Percentiles rank a stretch among this genome's conserved stretches.
phyloP scores from a whole-genome alignment of 139 green algal genomes.

The Pleodorina starrii region DNA sequence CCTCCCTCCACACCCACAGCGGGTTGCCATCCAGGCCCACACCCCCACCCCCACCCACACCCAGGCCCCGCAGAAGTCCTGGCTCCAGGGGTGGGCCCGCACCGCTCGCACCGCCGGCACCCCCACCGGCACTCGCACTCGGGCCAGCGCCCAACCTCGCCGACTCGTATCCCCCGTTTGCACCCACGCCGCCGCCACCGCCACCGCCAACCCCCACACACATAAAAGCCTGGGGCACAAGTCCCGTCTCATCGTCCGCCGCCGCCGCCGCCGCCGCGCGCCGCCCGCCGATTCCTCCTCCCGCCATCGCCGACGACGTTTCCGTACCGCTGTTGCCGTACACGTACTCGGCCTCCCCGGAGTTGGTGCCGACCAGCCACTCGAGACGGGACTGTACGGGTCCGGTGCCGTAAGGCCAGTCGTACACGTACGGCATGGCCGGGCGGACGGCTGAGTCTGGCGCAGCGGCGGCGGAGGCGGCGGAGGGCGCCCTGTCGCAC shows the following conservation, averaged over 20 bases:
- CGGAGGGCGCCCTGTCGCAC: background rate
- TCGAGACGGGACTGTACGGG: background rate
- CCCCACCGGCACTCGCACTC: background rate
- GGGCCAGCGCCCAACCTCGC: too few relatives aligned
- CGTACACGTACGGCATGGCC: conserved; percentile 1
- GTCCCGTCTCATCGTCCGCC: too few relatives aligned
- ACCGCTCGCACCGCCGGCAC: background rate
- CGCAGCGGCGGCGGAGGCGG: background rate
- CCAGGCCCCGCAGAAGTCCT: background rate
- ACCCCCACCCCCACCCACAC: background rate
- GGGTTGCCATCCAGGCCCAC: background rate
- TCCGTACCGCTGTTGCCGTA: too few relatives aligned
- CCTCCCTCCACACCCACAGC: conserved; percentile 39
- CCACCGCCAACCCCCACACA: background rate
- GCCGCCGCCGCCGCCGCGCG: too few relatives aligned
- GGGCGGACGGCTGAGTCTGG: background rate
- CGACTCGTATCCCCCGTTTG: too few relatives aligned
- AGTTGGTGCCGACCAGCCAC: background rate
- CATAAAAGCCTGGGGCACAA: too few relatives aligned
- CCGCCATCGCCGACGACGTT: too few relatives aligned
- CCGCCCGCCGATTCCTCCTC: too few relatives aligned
- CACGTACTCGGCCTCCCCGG: background rate
- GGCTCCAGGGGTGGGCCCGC: background rate
- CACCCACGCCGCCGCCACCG: background rate
- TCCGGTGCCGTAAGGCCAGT: background rate